Percentiles rank a stretch among this genome's conserved stretches.
These are phyloP conservation scores for Echria macrotheca DNA, from an alignment of 495 filamentous ascomycete species.

Conservation along the genomic window DNA sequence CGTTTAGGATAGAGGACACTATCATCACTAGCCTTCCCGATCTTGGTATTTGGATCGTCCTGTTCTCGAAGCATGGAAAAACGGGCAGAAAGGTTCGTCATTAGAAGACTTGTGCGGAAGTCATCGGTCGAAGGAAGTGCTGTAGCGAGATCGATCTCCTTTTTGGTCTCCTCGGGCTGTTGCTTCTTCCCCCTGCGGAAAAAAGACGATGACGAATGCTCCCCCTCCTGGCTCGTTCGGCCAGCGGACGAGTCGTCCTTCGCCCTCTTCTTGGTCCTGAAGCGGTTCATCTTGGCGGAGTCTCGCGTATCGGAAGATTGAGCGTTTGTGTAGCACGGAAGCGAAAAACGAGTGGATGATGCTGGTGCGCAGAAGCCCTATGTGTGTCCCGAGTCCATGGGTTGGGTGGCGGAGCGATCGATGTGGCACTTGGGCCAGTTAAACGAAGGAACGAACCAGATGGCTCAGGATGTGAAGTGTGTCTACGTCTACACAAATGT, in stretches of 20 bases:
- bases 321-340: too few species aligned
- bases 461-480: too few species aligned
- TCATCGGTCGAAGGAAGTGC: slow-evolving; percentile 80
- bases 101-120: slow-evolving; percentile 93
- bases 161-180: slow-evolving; percentile 52
- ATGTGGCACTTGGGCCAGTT: too few species aligned
- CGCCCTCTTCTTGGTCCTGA: slow-evolving; percentile 64
- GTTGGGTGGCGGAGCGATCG: too few species aligned
- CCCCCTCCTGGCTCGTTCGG: slow-evolving; percentile 47
- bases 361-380: too few species aligned
- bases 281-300: slow-evolving; percentile 62
- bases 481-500: too few species aligned
- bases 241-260: slow-evolving; percentile 50
- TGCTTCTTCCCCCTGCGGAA: slow-evolving; percentile 55
- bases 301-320: too few species aligned
- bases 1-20: slow-evolving; percentile 82
- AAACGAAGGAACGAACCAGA: too few species aligned
- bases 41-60: slow-evolving; percentile 77
- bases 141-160: slow-evolving; percentile 62
- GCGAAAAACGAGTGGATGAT: too few species aligned
- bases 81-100: slow-evolving; percentile 89
- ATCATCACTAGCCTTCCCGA: slow-evolving; percentile 92
- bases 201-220: slow-evolving; percentile 37
- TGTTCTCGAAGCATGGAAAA: slow-evolving; percentile 97
- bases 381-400: too few species aligned